Base-by-base conservation (phyloP, 257 asterid species). In the Solanum chilense region DNA sequence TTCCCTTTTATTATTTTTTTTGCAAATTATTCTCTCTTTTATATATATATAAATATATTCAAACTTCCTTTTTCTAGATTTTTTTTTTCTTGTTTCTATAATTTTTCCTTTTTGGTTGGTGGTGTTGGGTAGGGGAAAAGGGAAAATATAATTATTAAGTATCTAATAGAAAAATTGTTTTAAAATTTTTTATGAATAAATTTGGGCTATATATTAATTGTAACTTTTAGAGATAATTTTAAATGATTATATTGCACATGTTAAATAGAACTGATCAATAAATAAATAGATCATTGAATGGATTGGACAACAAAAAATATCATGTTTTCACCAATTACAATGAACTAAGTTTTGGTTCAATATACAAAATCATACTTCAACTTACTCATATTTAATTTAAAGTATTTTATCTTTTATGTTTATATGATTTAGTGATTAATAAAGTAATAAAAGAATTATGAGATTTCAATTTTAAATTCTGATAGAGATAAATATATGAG, bases 231-330 rank as follows among this genome's bases (percentile, higher is more conserved):
- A 23, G 23, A 62, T 7, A 62, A 60, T 23, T 62, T 62, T 23
- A 23, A 23, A 62, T 62, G 1, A 10, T 62, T 10, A 5, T 10
- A 62, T 23, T 0, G 11, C 5, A 10, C 0, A 23, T 0, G 1
- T 60, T 2, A 60, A 60, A 60, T 9, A 21, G 6, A 10, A 23
- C 1, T 1, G 29, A 60, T 23, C 6, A 60, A 20, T 64, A 62
- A 9, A 62, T 62, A 62, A 10, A 62, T 10, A 20, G 7, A 10
- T 62, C 66, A 23, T 23, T 23, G 15, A 9, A 62, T 10, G 31
- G 31, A 62, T 62, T 3, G 14, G 14, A 10, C 29, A 56, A 11
- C 14, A 60, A 0, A 0, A 62, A 2, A 58, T 0, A 21, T 3
- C 27, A 58, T 62, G 5, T 10, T 62, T 62, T 62, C 15, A 62